phyloP scores from a whole-genome alignment of 1,284 basidiomycete genomes.

The Inonotus obliquus region DNA sequence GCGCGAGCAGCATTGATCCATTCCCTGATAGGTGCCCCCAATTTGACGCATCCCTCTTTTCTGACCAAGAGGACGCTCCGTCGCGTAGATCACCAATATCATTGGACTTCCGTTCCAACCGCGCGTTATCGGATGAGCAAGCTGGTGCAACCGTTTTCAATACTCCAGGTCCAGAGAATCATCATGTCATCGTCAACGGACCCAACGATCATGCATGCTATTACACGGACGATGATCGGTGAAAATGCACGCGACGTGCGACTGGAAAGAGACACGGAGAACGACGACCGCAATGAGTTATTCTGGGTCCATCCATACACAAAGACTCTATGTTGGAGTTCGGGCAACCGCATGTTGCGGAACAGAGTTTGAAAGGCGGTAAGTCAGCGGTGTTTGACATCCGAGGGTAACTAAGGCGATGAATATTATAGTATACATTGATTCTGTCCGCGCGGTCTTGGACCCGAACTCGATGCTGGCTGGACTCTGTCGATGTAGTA shows the following conservation, averaged over 20 bases:
- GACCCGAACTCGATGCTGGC: slow-evolving; percentile 93
- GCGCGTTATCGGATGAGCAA: slow-evolving; percentile 30
- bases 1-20: slow-evolving; percentile 34
- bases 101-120: slow-evolving; percentile 50
- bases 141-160: not conserved
- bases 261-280: slow-evolving; percentile 91
- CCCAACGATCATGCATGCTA: slow-evolving; percentile 86
- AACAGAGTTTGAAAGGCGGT: slow-evolving; percentile 97
- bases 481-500: slow-evolving; percentile 88
- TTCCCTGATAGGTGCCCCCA: slow-evolving; percentile 49
- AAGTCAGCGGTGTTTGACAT: slow-evolving; percentile 35
- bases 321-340: slow-evolving; percentile 96
- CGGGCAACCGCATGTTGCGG: slow-evolving; percentile 81
- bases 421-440: slow-evolving; percentile 94
- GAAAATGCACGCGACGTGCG: slow-evolving; percentile 96
- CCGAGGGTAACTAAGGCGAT: not conserved
- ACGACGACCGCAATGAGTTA: slow-evolving; percentile 89
- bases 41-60: slow-evolving; percentile 62
- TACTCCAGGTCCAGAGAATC: slow-evolving; percentile 25
- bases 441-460: slow-evolving; percentile 83
- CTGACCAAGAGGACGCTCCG: slow-evolving; percentile 51
- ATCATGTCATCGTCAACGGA: slow-evolving; percentile 58
- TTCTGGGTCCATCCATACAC: slow-evolving; percentile 99
- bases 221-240: slow-evolving; percentile 99
- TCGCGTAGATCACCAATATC: slow-evolving; percentile 76